Percentiles rank a stretch among this genome's conserved stretches.
Conservation (phyloP, 1,284 basidiomycete genomes). For the Fomes fomentarius region DNA sequence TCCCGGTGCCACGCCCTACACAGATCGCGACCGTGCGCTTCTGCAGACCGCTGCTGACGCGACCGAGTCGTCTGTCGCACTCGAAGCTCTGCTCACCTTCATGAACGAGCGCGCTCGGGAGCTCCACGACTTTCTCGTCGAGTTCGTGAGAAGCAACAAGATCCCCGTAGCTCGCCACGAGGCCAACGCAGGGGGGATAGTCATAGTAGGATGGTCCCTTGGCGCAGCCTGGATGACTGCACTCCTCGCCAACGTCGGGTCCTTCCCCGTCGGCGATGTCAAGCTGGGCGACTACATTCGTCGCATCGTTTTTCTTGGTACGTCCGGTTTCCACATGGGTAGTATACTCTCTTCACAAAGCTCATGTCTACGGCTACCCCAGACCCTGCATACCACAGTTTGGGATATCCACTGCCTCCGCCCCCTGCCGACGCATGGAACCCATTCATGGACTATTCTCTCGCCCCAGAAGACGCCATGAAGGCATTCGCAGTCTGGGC, state of each 20-base stretch:
- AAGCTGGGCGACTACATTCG: conserved; percentile 7
- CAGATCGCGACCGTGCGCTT: neutral
- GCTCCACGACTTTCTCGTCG: neutral
- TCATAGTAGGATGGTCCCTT: conserved; percentile 27
- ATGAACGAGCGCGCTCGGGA: neutral
- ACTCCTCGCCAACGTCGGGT: conserved; percentile 19
- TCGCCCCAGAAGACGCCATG: too few species aligned
- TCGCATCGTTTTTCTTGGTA: neutral
- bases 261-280: conserved; percentile 12
- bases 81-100: neutral
- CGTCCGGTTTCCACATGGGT: conserved; percentile 1
- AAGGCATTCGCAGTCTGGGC: too few species aligned
- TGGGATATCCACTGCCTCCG: too few species aligned
- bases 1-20: neutral
- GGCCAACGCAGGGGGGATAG: neutral
- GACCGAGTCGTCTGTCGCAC: neutral
- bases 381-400: too few species aligned
- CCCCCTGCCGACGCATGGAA: too few species aligned
- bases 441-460: too few species aligned
- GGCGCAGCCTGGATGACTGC: conserved; percentile 22
- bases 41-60: neutral
- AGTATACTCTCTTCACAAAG: too few species aligned
- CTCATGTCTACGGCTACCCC: too few species aligned
- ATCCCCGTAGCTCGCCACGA: neutral
- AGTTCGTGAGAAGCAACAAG: neutral